Evolutionary conservation across 805 yeast species (phyloP), one percentile per base, ranked within the genome.

Genomic region (Ogataea saltuana): DNA sequence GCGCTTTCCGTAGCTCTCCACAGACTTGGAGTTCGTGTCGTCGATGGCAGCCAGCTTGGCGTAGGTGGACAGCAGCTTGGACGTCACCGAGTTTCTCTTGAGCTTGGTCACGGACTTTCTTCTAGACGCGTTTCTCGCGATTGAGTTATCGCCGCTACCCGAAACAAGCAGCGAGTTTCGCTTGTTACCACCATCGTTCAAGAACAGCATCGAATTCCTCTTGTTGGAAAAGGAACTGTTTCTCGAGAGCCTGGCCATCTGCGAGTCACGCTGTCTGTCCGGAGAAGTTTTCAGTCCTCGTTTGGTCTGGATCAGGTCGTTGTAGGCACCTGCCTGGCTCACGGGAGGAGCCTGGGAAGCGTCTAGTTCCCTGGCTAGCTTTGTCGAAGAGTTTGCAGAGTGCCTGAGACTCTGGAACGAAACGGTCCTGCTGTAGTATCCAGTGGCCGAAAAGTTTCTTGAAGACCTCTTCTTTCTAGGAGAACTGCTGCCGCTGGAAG

Each of bases 1-100:
- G 63, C 93, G 73, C 63, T 78, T 83, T 5, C 88, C 81, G 59
- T 81, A 87, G 55, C 76, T 80, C 54, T 83, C 86, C 63, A 83
- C 76, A 53, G 76, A 76, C 54, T 80, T 85, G 80, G 87, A 78
- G 47, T 80, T 85, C 31, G 75, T 71, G 44, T 80, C 83, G 13
- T 63, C 67, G 25, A 54, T 44, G 34, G 73, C 73, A 3, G 87
- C 74, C 47, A 85, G 65, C 58, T 80, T 83, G 25, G 91, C 88
- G 61, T 85, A 85, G 0, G 88, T 80, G 1, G 88, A 76, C 46
- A 85, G 73, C 48, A 85, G 61, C 56, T 81, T 84, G 31, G 87
- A 70, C 0, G 91, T 84, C 33, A 85, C 79, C 1, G 90, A 83
- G 48, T 83, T 83, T 54, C 90, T 74, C 57, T 83, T 78, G 46